These are phyloP conservation scores for Diaporthe destruens DNA, from an alignment of 2,329 filamentous ascomycete genomes.

Conservation along the genomic window DNA sequence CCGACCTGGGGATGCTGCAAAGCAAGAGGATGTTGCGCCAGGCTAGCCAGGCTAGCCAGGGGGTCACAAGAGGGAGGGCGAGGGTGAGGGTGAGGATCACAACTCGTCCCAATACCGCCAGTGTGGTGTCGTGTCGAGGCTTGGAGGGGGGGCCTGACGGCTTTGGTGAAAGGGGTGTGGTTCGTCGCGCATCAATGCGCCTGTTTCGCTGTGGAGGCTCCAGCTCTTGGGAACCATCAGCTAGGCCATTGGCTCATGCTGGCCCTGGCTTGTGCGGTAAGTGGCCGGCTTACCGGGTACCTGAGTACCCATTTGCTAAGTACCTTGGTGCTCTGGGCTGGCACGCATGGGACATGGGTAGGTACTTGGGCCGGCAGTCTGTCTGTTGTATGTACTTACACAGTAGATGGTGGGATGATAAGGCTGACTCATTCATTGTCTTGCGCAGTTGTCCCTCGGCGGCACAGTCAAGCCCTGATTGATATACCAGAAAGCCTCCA, in stretches of 20 bases:
- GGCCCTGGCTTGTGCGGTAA: background rate
- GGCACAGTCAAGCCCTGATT: too few species aligned
- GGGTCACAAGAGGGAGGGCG: constrained; percentile 7
- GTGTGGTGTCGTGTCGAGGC: constrained; percentile 31
- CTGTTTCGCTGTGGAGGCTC: constrained; percentile 22
- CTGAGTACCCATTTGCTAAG: background rate
- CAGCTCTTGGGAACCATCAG: background rate
- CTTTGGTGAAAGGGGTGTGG: constrained; percentile 20
- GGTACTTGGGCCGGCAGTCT: too few species aligned
- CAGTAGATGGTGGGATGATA: too few species aligned
- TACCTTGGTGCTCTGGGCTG: background rate
- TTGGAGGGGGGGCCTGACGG: constrained; percentile 5
- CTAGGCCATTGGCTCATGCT: background rate
- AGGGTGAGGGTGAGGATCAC: background rate
- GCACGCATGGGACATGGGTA: background rate
- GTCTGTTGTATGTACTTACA: too few species aligned
- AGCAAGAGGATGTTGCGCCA: constrained; percentile 36
- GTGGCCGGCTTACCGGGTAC: background rate
- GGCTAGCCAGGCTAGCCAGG: constrained; percentile 14
- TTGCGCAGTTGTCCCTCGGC: too few species aligned
- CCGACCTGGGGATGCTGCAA: constrained; percentile 38
- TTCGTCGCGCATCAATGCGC: constrained; percentile 29
- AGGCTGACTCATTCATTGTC: background rate
- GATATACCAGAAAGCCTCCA: too few species aligned
- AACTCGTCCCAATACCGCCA: constrained; percentile 27